Conservation (phyloP, 176 grass and related monocot species). For the Juncus inflexus region DNA sequence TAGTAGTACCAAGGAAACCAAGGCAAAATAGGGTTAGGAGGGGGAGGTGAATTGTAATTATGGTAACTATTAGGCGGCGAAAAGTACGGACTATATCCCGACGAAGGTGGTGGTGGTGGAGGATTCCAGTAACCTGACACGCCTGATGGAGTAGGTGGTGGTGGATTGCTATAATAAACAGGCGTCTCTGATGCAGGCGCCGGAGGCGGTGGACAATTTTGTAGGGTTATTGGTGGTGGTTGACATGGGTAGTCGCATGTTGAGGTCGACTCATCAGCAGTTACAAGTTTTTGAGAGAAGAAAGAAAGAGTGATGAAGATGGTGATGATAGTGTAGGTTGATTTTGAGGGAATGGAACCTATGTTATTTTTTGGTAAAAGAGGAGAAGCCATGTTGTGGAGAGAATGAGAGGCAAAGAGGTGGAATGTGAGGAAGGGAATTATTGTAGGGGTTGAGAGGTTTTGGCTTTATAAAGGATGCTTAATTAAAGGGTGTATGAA, state of each 20-base stretch:
- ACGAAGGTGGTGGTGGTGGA: slow-evolving; percentile 6
- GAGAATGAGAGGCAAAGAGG: not conserved
- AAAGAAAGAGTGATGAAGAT: slow-evolving; percentile 7
- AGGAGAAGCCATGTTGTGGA: slow-evolving; percentile 5
- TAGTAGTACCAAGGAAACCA: slow-evolving; percentile 32
- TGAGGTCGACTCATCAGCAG: slow-evolving; percentile 4
- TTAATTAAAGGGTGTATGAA: too few relatives aligned
- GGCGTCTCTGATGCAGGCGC: slow-evolving; percentile 10
- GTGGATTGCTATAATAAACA: slow-evolving; percentile 6
- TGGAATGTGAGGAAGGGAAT: not conserved
- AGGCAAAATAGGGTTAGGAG: slow-evolving; percentile 27
- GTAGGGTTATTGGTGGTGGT: slow-evolving; percentile 2
- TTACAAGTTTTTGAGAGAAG: not conserved
- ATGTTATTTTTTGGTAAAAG: slow-evolving; percentile 4
- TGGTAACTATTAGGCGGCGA: slow-evolving; percentile 13
- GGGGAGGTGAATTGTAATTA: slow-evolving; percentile 16
- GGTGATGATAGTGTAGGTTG: not conserved
- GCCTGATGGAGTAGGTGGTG: slow-evolving; percentile 1
- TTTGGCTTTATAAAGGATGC: too few relatives aligned
- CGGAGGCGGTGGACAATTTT: too few relatives aligned
- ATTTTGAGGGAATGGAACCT: not conserved
- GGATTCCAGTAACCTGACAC: slow-evolving; percentile 22
- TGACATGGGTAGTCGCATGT: slow-evolving; percentile 17
- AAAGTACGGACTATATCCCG: slow-evolving; percentile 13
- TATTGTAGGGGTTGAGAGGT: not conserved